A percentile compares a stretch with the other conserved stretches of the same genome.
Conservation (phyloP, 2,329 filamentous ascomycete species). For the Teratosphaeria gauchensis region DNA sequence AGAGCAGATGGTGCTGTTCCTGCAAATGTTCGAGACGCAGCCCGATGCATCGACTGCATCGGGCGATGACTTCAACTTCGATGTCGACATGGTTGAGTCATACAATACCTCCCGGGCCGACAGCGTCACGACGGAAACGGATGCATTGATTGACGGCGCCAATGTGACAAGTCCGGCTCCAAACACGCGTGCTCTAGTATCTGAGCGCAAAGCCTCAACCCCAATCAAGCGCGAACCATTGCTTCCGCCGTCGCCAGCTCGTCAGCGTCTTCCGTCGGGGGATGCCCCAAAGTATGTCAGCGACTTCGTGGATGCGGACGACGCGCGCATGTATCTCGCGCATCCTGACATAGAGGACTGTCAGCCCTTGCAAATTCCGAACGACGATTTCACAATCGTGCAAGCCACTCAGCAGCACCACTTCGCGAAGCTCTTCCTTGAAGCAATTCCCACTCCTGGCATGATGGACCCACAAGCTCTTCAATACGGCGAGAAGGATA, state of each 20-base stretch:
- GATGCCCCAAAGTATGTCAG: background rate
- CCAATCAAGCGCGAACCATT: background rate
- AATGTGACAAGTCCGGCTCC: background rate
- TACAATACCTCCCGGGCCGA: background rate
- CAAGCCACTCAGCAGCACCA: background rate
- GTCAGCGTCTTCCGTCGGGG: background rate
- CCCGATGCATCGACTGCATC: background rate
- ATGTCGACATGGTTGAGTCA: background rate
- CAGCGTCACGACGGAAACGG: background rate
- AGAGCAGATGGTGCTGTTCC: background rate
- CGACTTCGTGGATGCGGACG: background rate
- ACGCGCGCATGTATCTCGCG: background rate
- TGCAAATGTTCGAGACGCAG: background rate
- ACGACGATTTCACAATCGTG: constrained; percentile 1
- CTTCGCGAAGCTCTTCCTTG: background rate
- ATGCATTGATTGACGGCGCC: background rate
- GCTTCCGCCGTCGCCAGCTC: background rate
- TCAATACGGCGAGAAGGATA: background rate
- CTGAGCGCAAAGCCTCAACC: background rate
- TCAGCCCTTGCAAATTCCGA: background rate
- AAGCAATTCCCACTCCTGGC: background rate
- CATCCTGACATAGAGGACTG: background rate
- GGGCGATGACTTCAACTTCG: background rate
- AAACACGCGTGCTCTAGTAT: background rate
- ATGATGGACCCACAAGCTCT: background rate